Evolutionary conservation across 805 yeast species (phyloP), one percentile per base, ranked within the genome.

Genomic region (Hanseniaspora singularis): DNA sequence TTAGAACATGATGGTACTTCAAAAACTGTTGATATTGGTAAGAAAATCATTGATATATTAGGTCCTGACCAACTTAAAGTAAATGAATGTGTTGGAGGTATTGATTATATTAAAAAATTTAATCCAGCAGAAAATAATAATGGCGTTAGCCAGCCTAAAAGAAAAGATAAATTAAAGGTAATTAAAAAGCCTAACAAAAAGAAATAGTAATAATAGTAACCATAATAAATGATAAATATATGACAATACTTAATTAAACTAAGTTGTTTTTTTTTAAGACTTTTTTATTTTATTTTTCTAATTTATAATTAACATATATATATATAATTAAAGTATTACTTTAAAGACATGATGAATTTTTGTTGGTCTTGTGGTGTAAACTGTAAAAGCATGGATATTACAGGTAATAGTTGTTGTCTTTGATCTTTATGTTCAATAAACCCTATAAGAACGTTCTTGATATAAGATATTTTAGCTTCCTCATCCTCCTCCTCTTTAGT

Each of bases 371-470:
- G 73, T 44, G 73, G 75, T 41, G 71, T 75, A 57, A 89, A 65
- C 46, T 77, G 76, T 50, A 89, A 70, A 43, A 89, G 62, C 53
- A 84, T 77, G 40, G 88, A 74, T 20, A 89, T 67, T 6, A 92
- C 97, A 0, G 97, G 96, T 27, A 92, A 65, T 36, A 89, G 69
- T 60, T 79, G 85, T 24, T 71, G 76, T 50, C 97, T 71, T 62
- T 88, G 96, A n/a, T 89, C 98, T 57, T 74, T 82, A 58, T 84
- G 95, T 57, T 88, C 96, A 46, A 92, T 63, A 59, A 82, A 92
- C 2, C 96, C 96, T 2, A 89, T 65, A n/a, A 89, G 62, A 2
- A 89, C 96, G 58, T 92, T 92, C 60, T 83, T 84, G 43, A 87
- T 70, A 59, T 89, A 89, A 11, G 94, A 84, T 18, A 80, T 69